Conservation (phyloP, 2,329 filamentous ascomycete species). For the Cladosporium sp. region DNA sequence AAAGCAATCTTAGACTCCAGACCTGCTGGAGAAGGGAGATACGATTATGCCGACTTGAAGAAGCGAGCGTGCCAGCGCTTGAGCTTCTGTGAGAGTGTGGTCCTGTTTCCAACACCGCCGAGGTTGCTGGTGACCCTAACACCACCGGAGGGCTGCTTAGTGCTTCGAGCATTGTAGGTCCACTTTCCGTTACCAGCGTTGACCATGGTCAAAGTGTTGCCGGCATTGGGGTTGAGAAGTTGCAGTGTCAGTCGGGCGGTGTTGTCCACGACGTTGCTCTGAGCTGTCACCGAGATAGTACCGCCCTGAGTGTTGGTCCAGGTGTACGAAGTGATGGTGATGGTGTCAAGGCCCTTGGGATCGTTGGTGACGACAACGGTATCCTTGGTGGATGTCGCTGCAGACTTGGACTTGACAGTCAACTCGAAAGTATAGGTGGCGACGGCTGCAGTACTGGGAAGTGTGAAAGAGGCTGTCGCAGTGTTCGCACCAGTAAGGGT, state of each 20-base stretch:
- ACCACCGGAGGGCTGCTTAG: slow-evolving; percentile 22
- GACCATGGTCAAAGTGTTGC: slow-evolving; percentile 22
- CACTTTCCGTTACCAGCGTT: slow-evolving; percentile 26
- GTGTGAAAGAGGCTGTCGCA: neutral
- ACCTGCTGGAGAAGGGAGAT: neutral
- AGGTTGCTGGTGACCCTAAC: slow-evolving; percentile 20
- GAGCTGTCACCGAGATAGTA: slow-evolving; percentile 30
- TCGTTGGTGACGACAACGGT: slow-evolving; percentile 28
- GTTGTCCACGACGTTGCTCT: slow-evolving; percentile 33
- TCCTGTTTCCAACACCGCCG: slow-evolving; percentile 3
- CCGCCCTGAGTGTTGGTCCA: slow-evolving; percentile 30
- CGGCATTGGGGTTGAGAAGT: slow-evolving; percentile 14
- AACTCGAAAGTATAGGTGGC: slow-evolving; percentile 6
- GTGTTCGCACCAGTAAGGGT: neutral
- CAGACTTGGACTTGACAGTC: slow-evolving; percentile 11
- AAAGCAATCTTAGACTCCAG: neutral
- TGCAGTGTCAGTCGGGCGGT: slow-evolving; percentile 19
- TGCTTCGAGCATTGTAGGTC: slow-evolving; percentile 24
- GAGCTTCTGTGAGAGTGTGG: slow-evolving; percentile 7
- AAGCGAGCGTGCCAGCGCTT: slow-evolving; percentile 12
- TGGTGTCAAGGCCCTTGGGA: slow-evolving; percentile 25
- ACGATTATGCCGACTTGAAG: neutral
- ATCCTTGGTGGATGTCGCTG: slow-evolving; percentile 26
- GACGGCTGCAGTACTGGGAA: neutral
- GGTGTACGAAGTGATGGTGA: slow-evolving; percentile 32